A percentile compares a stretch with the other conserved stretches of the same genome.
Evolutionary conservation across 2,329 filamentous ascomycete species (phyloP).

Genomic region (Aspergillus fructus): DNA sequence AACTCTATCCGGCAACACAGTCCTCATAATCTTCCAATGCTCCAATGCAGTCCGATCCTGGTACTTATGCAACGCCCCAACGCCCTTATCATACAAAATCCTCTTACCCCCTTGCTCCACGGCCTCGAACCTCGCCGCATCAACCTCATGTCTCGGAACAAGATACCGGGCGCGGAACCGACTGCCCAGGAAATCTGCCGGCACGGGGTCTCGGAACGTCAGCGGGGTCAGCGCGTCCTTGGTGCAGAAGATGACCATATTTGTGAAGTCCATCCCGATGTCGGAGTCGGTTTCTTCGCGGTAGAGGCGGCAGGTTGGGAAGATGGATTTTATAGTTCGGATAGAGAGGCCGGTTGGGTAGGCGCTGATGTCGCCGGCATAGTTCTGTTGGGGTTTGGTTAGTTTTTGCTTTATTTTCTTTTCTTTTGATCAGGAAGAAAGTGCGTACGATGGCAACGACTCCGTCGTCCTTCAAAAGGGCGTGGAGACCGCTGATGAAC

Average conservation of each 20-base stretch:
- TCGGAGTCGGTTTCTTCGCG: slow-evolving; percentile 67
- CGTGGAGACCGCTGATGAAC: slow-evolving; percentile 70
- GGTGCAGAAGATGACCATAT: slow-evolving; percentile 93
- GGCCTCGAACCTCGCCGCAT: slow-evolving; percentile 36
- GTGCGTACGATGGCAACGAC: slow-evolving; percentile 78
- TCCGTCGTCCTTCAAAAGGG: slow-evolving; percentile 73
- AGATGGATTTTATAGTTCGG: slow-evolving; percentile 77
- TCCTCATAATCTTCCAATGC: slow-evolving; percentile 92
- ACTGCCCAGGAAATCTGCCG: slow-evolving; percentile 70
- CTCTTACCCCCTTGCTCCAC: slow-evolving; percentile 46
- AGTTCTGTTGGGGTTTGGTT: slow-evolving; percentile 67
- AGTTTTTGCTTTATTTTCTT: slow-evolving; percentile 62
- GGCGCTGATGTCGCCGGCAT: slow-evolving; percentile 81
- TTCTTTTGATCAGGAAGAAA: slow-evolving; percentile 5
- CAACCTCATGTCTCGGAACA: slow-evolving; percentile 69
- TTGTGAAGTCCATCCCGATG: slow-evolving; percentile 73
- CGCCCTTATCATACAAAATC: slow-evolving; percentile 52
- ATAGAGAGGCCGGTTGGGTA: slow-evolving; percentile 76
- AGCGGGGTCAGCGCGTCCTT: slow-evolving; percentile 49
- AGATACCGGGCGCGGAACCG: slow-evolving; percentile 69
- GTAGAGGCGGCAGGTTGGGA: slow-evolving; percentile 88
- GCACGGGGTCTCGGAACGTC: slow-evolving; percentile 65
- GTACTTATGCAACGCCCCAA: slow-evolving; percentile 65
- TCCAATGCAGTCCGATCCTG: slow-evolving; percentile 75
- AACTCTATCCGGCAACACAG: slow-evolving; percentile 70